phyloP scores from a whole-genome alignment of 1,284 basidiomycete genomes.

The Psilocybe mexicana region DNA sequence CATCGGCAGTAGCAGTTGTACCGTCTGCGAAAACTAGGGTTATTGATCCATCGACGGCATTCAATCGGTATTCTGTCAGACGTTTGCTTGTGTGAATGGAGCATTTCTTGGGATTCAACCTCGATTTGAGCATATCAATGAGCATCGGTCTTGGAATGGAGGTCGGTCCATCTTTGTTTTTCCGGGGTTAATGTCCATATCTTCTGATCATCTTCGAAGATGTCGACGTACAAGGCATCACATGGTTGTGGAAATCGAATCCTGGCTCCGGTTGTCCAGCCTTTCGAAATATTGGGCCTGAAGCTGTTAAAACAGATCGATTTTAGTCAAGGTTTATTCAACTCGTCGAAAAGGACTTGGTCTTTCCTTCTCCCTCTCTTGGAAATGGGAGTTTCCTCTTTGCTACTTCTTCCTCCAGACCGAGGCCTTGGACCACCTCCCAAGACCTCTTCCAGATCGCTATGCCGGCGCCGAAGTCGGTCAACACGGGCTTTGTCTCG shows the following conservation, averaged over 20 bases:
- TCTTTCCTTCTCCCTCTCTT: not conserved
- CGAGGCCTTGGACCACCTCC: not conserved
- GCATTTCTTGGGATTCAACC: conserved; percentile 18
- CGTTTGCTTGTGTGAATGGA: conserved; percentile 34
- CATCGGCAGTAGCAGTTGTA: conserved; percentile 31
- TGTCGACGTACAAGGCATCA: not conserved
- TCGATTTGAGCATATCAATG: not conserved
- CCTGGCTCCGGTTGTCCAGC: not conserved
- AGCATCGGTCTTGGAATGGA: not conserved
- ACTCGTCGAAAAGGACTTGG: not conserved
- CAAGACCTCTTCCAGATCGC: not conserved
- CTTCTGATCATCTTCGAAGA: not conserved
- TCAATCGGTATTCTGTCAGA: conserved; percentile 26
- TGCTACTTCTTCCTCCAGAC: not conserved
- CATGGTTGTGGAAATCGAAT: conserved; percentile 2
- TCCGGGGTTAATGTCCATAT: not conserved
- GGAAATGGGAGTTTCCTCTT: not conserved
- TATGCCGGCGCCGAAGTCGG: not conserved
- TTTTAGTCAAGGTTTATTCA: not conserved
- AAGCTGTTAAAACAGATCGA: not conserved
- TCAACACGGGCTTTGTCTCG: not conserved
- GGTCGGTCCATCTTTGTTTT: not conserved
- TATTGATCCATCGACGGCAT: conserved; percentile 15
- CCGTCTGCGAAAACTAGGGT: conserved; percentile 34
- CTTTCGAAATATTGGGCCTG: conserved; percentile 1